Evolutionary conservation across 2,329 filamentous ascomycete species (phyloP).

Genomic region (Berkeleyomyces basicola): DNA sequence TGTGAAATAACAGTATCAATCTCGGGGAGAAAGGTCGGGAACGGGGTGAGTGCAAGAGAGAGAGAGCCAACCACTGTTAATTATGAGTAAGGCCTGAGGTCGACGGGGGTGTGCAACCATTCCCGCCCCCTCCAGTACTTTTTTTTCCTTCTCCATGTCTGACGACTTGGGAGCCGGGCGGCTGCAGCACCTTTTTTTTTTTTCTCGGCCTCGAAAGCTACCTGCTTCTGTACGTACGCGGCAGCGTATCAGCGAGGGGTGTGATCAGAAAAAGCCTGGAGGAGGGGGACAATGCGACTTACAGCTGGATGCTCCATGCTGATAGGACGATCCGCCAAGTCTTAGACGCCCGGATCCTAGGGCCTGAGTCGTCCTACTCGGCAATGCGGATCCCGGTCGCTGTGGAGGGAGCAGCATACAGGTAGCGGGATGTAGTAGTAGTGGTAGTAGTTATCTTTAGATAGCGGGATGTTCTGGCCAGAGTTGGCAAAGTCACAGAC

Average conservation of each 20-base stretch:
- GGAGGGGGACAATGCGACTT: neutral
- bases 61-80: neutral
- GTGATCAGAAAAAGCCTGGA: neutral
- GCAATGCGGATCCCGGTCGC: neutral
- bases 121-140: neutral
- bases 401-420: neutral
- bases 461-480: neutral
- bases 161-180: neutral
- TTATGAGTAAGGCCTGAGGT: neutral
- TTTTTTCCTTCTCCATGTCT: neutral
- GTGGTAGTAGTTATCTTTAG: neutral
- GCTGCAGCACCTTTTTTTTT: neutral
- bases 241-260: neutral
- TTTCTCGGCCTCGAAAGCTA: neutral
- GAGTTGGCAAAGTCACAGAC: too few species aligned
- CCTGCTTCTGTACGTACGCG: neutral
- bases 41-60: constrained; percentile 14
- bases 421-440: neutral
- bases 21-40: constrained; percentile 21
- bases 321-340: neutral
- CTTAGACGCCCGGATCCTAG: constrained; percentile 6
- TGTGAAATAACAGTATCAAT: too few species aligned
- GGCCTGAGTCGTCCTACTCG: neutral
- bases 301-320: neutral
- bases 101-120: neutral